Evolutionary conservation across 768 basidiomycete species (phyloP), one percentile per base, ranked within the genome.

Genomic region (Termitomyces sp.): DNA sequence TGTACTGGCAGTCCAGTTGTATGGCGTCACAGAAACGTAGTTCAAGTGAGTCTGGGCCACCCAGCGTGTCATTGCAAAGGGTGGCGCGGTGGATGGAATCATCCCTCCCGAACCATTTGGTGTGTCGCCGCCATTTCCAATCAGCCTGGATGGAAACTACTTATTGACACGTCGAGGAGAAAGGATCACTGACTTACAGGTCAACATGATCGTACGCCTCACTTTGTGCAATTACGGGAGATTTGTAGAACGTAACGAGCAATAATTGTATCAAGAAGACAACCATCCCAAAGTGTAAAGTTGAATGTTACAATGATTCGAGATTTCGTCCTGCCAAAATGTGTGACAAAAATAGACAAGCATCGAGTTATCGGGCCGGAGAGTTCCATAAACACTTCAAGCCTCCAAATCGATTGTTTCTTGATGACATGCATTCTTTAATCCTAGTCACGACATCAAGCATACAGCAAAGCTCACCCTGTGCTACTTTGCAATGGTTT

Each of bases 1-100:
- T 13, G 60, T 64, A 22, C 62, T 63, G 20, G 71, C 67, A 0
- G 87, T 86, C 67, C 80, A 78, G 67, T 89, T 88, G 65, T 86
- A 89, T 4, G 88, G 86, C 2, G 83, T 83, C 10, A 84, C 77
- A 5, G 87, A 90, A 48, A 88, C 86, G 59, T 87, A 90, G 70
- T 90, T 90, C 56, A 83, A 73, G 57, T 87, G 80, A 9, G 87
- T 92, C 69, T 90, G 88, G 0, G 90, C 87, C 11, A 89, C 86
- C 90, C 91, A 92, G 33, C 91, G 80, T 0, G 89, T 91, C 89
- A 91, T 91, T 5, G 81, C 90, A 63, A 92, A 93, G 0, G 91
- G 91, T 3, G 90, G 88, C 5, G 83, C 84, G 3, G 79, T 79
- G 35, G 84, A 86, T 0, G 88, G 88, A 48, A 90, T 88, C 86